phyloP scores from a whole-genome alignment of 305 asterid genomes.

The Withania somnifera region DNA sequence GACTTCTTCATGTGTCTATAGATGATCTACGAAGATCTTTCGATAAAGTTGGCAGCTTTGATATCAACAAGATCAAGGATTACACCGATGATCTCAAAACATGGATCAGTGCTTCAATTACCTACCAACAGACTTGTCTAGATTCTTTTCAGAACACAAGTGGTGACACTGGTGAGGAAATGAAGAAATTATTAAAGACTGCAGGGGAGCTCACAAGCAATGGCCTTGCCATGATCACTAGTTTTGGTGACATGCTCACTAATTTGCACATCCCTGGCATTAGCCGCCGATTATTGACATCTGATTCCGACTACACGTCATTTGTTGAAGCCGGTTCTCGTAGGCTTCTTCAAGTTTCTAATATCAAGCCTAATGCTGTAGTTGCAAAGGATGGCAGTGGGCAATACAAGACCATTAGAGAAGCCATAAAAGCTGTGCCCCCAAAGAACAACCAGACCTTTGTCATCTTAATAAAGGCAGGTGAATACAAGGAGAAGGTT shows the following conservation, averaged over 20 bases:
- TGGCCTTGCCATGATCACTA: conserved; percentile 62
- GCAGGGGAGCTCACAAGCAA: conserved; percentile 63
- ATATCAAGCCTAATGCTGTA: conserved; percentile 34
- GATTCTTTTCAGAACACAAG: conserved; percentile 78
- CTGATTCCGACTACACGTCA: not conserved
- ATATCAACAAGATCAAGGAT: conserved; percentile 25
- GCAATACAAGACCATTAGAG: conserved; percentile 28
- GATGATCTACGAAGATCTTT: conserved; percentile 55
- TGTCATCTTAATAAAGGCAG: conserved; percentile 48
- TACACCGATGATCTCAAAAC: conserved; percentile 53
- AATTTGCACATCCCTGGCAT: conserved; percentile 21
- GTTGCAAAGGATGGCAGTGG: conserved; percentile 72
- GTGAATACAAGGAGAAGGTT: conserved; percentile 38
- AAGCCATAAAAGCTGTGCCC: conserved; percentile 28
- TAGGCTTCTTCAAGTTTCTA: conserved; percentile 16
- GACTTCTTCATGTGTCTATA: conserved; percentile 35
- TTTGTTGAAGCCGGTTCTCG: conserved; percentile 4
- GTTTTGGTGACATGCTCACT: conserved; percentile 25
- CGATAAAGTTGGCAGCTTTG: conserved; percentile 26
- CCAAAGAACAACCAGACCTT: conserved; percentile 14
- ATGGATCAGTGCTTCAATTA: conserved; percentile 74
- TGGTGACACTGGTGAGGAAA: conserved; percentile 51
- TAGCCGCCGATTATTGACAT: conserved; percentile 6
- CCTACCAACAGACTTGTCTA: conserved; percentile 63
- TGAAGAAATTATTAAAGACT: conserved; percentile 20